Percentiles rank a stretch among this genome's conserved stretches.
Evolutionary conservation across 2,329 filamentous ascomycete genomes (phyloP).

Genomic region (Diaporthe sp.): DNA sequence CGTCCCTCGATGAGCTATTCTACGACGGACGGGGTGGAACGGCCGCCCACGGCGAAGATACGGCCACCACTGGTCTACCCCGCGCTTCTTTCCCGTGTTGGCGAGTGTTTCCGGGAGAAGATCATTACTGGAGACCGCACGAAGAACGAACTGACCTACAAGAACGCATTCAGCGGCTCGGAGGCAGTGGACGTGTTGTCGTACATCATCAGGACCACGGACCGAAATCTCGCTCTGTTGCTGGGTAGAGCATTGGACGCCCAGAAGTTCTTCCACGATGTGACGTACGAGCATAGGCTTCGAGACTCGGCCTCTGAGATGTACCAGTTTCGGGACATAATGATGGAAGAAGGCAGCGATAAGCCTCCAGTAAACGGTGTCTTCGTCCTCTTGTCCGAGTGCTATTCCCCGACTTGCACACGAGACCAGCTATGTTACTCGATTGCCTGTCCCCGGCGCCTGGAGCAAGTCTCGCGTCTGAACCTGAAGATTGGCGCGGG

Average conservation of each 20-base stretch:
- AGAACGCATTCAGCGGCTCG: conserved; percentile 94
- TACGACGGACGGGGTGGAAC: conserved; percentile 65
- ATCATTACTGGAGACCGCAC: conserved; percentile 89
- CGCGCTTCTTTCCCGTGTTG: conserved; percentile 91
- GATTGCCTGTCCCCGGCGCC: conserved; percentile 91
- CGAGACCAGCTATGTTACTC: conserved; percentile 97
- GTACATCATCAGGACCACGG: conserved; percentile 97
- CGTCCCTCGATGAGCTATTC: conserved; percentile 69
- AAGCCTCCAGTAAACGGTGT: conserved; percentile 88
- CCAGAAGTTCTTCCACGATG: conserved; percentile 99
- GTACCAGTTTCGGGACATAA: conserved; percentile 95
- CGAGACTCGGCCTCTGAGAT: conserved; percentile 95
- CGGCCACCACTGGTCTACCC: conserved; percentile 92
- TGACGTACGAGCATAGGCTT: conserved; percentile 95
- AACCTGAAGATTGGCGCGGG: conserved; percentile 95
- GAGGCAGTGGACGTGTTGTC: conserved; percentile 96
- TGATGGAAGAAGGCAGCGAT: conserved; percentile 86
- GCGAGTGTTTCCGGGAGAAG: conserved; percentile 91
- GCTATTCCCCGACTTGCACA: conserved; percentile 97
- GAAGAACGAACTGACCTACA: conserved; percentile 97
- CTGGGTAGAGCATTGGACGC: conserved; percentile 93
- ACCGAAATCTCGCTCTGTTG: conserved; percentile 92
- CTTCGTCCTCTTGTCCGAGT: conserved; percentile 95
- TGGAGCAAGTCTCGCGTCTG: conserved; percentile 94
- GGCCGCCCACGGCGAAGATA: conserved; percentile 72